A percentile compares a stretch with the other conserved stretches of the same genome.
Conservation (phyloP, 345 rosid genomes). For the Brassica rapa region DNA sequence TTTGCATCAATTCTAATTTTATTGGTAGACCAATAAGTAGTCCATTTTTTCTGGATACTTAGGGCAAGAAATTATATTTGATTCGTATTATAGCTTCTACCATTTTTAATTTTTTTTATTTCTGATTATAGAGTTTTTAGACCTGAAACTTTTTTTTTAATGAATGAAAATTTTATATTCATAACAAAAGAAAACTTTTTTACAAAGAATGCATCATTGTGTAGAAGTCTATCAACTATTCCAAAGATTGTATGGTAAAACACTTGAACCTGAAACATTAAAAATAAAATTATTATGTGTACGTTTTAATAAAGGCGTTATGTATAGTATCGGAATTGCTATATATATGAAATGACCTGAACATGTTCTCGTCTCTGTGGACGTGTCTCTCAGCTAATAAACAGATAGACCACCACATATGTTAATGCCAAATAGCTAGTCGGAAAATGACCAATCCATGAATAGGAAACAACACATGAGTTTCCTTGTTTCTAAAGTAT, state of each 20-base stretch:
- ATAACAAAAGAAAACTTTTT: no score
- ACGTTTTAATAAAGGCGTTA: background rate
- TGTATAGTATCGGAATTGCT: background rate
- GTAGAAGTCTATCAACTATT: no score
- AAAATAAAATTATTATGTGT: background rate
- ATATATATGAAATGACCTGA: background rate
- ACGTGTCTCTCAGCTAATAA: constrained; percentile 21
- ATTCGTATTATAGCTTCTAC: background rate
- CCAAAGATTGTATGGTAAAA: no score
- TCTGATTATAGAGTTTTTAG: background rate
- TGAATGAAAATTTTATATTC: no score
- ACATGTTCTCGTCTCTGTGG: constrained; percentile 11
- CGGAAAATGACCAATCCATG: constrained; percentile 24
- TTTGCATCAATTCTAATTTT: background rate
- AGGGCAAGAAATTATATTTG: background rate
- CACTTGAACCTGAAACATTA: background rate
- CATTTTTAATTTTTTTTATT: background rate
- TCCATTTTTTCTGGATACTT: background rate
- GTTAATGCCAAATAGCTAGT: constrained; percentile 20
- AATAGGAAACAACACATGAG: constrained; percentile 2
- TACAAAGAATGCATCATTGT: no score
- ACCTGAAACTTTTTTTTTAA: no score
- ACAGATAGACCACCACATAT: constrained; percentile 21
- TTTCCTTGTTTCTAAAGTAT: background rate
- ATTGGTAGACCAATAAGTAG: no score